Conservation (phyloP, 805 yeast species). For the Candida ficus region DNA sequence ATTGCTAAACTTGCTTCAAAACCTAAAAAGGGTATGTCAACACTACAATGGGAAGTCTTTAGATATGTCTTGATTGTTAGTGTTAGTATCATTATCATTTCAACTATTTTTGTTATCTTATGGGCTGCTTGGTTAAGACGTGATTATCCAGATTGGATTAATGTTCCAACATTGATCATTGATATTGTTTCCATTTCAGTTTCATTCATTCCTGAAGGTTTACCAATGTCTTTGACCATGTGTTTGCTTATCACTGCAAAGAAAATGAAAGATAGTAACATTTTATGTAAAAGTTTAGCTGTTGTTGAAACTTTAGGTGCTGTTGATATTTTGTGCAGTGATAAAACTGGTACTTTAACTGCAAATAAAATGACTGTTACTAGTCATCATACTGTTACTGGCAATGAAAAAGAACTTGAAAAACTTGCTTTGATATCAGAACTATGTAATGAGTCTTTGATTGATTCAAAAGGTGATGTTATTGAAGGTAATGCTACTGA, state of each 20-base stretch:
- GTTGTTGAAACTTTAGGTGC: constrained; percentile 55
- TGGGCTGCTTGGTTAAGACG: constrained; percentile 42
- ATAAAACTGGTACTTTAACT: constrained; percentile 44
- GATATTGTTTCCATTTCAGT: constrained; percentile 42
- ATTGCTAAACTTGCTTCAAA: constrained; percentile 38
- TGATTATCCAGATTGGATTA: constrained; percentile 36
- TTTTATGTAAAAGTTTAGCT: constrained; percentile 41
- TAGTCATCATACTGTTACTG: constrained; percentile 12
- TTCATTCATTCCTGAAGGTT: constrained; percentile 48
- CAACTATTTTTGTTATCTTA: constrained; percentile 29
- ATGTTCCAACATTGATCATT: constrained; percentile 35
- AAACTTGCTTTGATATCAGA: constrained; percentile 21
- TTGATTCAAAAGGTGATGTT: constrained; percentile 17
- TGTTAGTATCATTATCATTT: constrained; percentile 24
- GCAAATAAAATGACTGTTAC: constrained; percentile 44
- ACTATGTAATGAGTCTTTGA: constrained; percentile 34
- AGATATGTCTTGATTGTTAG: constrained; percentile 30
- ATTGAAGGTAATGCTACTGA: constrained; percentile 45
- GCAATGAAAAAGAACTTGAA: not conserved
- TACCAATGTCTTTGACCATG: constrained; percentile 46
- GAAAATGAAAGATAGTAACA: constrained; percentile 38
- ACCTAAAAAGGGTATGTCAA: constrained; percentile 35
- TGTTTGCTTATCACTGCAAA: constrained; percentile 44
- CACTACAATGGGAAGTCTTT: constrained; percentile 37
- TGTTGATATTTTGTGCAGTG: constrained; percentile 41